These are phyloP conservation scores for Ceriops decandra DNA, from an alignment of 345 rosid species.

Conservation along the genomic window DNA sequence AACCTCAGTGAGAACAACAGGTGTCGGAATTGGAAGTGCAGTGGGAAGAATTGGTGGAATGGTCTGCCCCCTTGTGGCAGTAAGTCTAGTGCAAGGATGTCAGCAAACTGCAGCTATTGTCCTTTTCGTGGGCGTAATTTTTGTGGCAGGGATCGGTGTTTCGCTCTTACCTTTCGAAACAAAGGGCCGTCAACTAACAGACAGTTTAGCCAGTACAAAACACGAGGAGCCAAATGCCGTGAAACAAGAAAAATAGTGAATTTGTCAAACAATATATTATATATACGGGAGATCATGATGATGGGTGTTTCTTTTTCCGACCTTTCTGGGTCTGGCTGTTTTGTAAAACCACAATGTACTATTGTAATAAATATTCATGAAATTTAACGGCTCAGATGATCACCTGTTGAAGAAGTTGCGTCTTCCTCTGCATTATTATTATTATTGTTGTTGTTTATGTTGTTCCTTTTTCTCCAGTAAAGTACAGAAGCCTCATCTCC, in stretches of 20 bases:
- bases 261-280: not conserved
- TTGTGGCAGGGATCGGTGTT: constrained; percentile 63
- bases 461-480: no score
- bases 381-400: no score
- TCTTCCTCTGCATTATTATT: no score
- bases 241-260: constrained; percentile 1
- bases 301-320: no score
- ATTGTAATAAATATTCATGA: no score
- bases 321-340: no score
- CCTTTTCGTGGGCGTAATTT: constrained; percentile 55
- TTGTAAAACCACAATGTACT: no score
- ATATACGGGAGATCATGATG: not conserved
- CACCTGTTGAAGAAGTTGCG: no score
- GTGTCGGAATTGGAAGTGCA: constrained; percentile 80
- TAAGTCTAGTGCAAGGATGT: constrained; percentile 74
- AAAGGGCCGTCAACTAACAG: constrained; percentile 64
- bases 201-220: constrained; percentile 31
- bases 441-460: no score
- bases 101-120: constrained; percentile 63
- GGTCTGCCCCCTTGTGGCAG: constrained; percentile 84
- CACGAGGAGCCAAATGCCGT: constrained; percentile 1
- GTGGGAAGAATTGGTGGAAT: constrained; percentile 93
- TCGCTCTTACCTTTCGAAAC: constrained; percentile 77
- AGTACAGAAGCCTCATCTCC: no score
- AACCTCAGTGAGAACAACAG: constrained; percentile 83